Evolutionary conservation across 108 stramenopile genomes (phyloP).

Genomic region (Pseudonitzschia pungens): DNA sequence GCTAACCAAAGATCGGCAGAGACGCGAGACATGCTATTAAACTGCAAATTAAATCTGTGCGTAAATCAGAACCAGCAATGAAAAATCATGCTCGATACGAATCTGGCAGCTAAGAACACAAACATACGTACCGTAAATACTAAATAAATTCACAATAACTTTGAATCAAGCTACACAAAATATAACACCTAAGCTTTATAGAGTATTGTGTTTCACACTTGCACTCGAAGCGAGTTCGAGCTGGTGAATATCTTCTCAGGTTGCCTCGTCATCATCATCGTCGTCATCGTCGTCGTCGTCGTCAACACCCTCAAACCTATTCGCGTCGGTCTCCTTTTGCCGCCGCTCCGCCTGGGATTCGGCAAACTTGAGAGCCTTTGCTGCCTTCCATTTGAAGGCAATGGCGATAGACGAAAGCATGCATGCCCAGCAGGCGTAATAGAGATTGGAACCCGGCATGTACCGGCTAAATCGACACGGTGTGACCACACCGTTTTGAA

Average conservation of each 20-base stretch:
- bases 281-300: slow-evolving; percentile 9
- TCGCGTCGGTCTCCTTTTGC: slow-evolving; percentile 1
- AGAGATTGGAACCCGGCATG: slow-evolving; percentile 68
- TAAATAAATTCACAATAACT: no score
- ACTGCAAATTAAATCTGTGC: background rate
- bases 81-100: background rate
- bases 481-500: slow-evolving; percentile 5
- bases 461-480: background rate
- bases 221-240: no score
- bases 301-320: no score
- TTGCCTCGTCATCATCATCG: slow-evolving; percentile 29
- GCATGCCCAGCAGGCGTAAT: slow-evolving; percentile 51
- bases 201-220: no score
- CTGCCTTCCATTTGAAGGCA: slow-evolving; percentile 69
- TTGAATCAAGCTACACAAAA: no score
- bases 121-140: no score
- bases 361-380: slow-evolving; percentile 74
- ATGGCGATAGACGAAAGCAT: slow-evolving; percentile 50
- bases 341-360: slow-evolving; percentile 42
- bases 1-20: background rate
- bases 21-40: background rate
- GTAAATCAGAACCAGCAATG: background rate
- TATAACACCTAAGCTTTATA: no score
- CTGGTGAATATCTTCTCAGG: no score
- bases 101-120: no score